Evolutionary conservation across 2,329 filamentous ascomycete species (phyloP).

Genomic region (Cercospora brassicicola): DNA sequence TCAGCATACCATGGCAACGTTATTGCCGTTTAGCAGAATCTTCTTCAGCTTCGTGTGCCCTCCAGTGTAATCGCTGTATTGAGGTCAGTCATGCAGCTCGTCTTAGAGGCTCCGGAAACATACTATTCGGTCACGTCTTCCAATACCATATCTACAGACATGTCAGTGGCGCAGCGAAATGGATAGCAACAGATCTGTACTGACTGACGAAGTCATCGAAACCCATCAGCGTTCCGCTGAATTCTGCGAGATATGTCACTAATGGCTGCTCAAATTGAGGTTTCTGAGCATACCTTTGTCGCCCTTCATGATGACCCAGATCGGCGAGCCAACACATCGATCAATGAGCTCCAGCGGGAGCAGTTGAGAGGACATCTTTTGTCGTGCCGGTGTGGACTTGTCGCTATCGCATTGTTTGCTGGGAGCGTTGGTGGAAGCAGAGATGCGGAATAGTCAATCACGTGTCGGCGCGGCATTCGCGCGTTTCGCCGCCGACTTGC

Average conservation of each 20-base stretch:
- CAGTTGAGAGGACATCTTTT: conserved; percentile 36
- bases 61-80: conserved; percentile 79
- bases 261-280: neutral
- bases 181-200: conserved; percentile 47
- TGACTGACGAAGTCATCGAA: conserved; percentile 99
- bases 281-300: conserved; percentile 72
- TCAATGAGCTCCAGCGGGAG: conserved; percentile 78
- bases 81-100: conserved; percentile 6
- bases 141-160: conserved; percentile 84
- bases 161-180: neutral
- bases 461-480: neutral
- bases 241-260: conserved; percentile 62
- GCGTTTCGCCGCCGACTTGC: neutral
- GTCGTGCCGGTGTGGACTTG: neutral
- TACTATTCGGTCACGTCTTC: conserved; percentile 89
- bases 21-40: conserved; percentile 95
- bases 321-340: conserved; percentile 95
- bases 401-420: conserved; percentile 5
- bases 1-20: conserved; percentile 89
- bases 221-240: conserved; percentile 87
- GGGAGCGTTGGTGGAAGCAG: neutral
- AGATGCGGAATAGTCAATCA: neutral
- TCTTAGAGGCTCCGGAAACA: conserved; percentile 54
- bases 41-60: conserved; percentile 84
- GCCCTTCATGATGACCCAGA: conserved; percentile 99